Base-by-base conservation (phyloP, 371 early-diverging fungal species). In the Lichtheimia hyalospora region DNA sequence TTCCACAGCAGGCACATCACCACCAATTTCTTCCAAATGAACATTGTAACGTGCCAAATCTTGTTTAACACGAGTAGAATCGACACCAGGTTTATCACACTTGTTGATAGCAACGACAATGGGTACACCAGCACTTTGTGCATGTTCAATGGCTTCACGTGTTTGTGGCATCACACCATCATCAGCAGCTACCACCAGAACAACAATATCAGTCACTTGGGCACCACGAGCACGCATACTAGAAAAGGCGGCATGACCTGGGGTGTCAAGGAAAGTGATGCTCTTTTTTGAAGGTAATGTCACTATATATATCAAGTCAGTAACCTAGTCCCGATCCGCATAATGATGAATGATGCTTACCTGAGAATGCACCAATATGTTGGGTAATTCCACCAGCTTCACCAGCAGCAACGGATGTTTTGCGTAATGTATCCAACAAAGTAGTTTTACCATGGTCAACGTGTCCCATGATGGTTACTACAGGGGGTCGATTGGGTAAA, bases 151-250 rank as follows among this genome's bases (percentile, higher is more conserved):
- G 2, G 97, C 96, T 76, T 98, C 97, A 12, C 88, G 75, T 1
- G 98, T 97, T 69, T 97, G 97, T 1, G 97, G 96, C 96, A 95
- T 96, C 20, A 97, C 91, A 8, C 98, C 98, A 74, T 97, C 98
- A 70, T 96, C 96, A 2, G 96, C 97, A 0, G 98, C 97, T 0
- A 98, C 97, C 0, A 98, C 97, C 18, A 98, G 74, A 1, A 97
- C 91, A 5, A 94, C 96, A 58, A 97, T 94, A 66, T 97, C 98
- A 0, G 97, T 96, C 27, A 88, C 90, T 49, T 91, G 80, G 5
- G 97, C 96, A 10, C 98, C 98, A 46, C 97, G 87, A 10, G 83
- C 85, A 12, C 97, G 81, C 97, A 97, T 98, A 1, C 89, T 86
- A n/a, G 89, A 87, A 70, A 96, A 98, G 0, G 96, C 97, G 0